A percentile compares a stretch with the other conserved stretches of the same genome.
Evolutionary conservation across 208 protist genomes (phyloP).

Genomic region (Wallacemonas sp.): DNA sequence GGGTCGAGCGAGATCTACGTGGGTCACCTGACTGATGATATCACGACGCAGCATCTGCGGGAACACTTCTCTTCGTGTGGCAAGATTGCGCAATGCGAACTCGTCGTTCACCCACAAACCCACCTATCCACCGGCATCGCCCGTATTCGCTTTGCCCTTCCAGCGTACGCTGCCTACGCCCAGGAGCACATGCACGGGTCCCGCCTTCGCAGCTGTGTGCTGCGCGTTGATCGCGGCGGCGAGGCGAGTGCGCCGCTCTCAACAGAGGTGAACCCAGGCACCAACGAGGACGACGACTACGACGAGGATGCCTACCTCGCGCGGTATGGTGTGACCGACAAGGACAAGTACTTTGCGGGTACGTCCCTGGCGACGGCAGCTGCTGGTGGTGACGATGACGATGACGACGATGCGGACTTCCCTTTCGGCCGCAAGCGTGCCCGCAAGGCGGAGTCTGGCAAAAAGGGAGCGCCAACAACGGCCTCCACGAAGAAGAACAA

Average conservation of each 20-base stretch:
- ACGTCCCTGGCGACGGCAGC: slow-evolving; percentile 59
- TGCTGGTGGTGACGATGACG: slow-evolving; percentile 23
- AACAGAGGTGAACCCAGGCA: slow-evolving; percentile 31
- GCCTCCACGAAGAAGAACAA: slow-evolving; percentile 12
- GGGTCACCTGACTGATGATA: slow-evolving; percentile 74
- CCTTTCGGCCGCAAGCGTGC: slow-evolving; percentile 1
- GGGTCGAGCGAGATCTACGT: slow-evolving; percentile 80
- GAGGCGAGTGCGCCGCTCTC: slow-evolving; percentile 63
- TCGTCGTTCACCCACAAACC: slow-evolving; percentile 80
- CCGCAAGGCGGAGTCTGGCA: background rate
- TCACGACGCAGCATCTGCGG: slow-evolving; percentile 75
- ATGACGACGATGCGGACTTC: slow-evolving; percentile 16
- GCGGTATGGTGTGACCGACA: slow-evolving; percentile 75
- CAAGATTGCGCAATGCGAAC: slow-evolving; percentile 54
- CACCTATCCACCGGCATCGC: slow-evolving; percentile 75
- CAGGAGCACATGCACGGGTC: slow-evolving; percentile 84
- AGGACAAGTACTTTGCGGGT: slow-evolving; percentile 78
- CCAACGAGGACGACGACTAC: slow-evolving; percentile 46
- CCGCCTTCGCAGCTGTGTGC: slow-evolving; percentile 61
- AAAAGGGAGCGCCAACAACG: background rate
- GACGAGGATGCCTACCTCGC: slow-evolving; percentile 78
- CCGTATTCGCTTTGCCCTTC: slow-evolving; percentile 67
- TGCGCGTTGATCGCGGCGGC: slow-evolving; percentile 87
- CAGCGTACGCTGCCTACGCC: slow-evolving; percentile 83
- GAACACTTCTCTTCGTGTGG: slow-evolving; percentile 79